Percentiles rank a stretch among this genome's conserved stretches.
Conservation (phyloP, 2,329 filamentous ascomycete species). For the Tolypocladium guangdongense region DNA sequence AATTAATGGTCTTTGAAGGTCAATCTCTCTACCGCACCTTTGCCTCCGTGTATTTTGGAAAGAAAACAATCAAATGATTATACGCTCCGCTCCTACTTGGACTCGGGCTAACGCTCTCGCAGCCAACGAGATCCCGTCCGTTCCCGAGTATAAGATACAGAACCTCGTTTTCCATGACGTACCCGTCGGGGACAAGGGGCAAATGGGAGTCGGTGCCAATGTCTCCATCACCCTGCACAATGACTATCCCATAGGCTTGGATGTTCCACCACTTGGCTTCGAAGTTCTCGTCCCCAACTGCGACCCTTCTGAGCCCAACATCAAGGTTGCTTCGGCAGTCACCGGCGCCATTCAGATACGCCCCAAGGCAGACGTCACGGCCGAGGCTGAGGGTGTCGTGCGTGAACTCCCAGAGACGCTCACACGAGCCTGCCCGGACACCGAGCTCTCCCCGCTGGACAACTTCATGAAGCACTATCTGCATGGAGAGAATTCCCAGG, state of each 20-base stretch:
- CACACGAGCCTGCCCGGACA: slow-evolving; percentile 62
- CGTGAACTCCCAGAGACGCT: slow-evolving; percentile 63
- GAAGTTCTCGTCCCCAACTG: slow-evolving; percentile 81
- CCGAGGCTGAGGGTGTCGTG: slow-evolving; percentile 63
- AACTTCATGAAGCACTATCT: slow-evolving; percentile 71
- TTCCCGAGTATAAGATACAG: slow-evolving; percentile 76
- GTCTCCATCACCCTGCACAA: slow-evolving; percentile 64
- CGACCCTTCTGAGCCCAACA: slow-evolving; percentile 56
- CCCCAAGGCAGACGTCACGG: slow-evolving; percentile 55
- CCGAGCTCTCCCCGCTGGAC: slow-evolving; percentile 74
- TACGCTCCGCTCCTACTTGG: slow-evolving; percentile 4
- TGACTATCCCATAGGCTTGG: slow-evolving; percentile 65
- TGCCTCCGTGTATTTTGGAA: slow-evolving; percentile 49
- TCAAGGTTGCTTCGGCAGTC: slow-evolving; percentile 65
- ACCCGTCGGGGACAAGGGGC: slow-evolving; percentile 32
- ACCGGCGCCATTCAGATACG: slow-evolving; percentile 57
- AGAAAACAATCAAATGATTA: slow-evolving; percentile 35
- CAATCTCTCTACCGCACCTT: slow-evolving; percentile 56
- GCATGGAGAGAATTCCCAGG: slow-evolving; percentile 62
- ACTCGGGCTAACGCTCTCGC: slow-evolving; percentile 21
- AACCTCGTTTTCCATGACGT: slow-evolving; percentile 71
- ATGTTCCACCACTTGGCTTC: slow-evolving; percentile 71
- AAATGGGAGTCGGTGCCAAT: slow-evolving; percentile 67
- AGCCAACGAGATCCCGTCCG: slow-evolving; percentile 60
- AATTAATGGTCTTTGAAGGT: slow-evolving; percentile 76